Evolutionary conservation across 192 early-diverging fungal genomes (phyloP).

Genomic region (Rhizoclosmatium sp.): DNA sequence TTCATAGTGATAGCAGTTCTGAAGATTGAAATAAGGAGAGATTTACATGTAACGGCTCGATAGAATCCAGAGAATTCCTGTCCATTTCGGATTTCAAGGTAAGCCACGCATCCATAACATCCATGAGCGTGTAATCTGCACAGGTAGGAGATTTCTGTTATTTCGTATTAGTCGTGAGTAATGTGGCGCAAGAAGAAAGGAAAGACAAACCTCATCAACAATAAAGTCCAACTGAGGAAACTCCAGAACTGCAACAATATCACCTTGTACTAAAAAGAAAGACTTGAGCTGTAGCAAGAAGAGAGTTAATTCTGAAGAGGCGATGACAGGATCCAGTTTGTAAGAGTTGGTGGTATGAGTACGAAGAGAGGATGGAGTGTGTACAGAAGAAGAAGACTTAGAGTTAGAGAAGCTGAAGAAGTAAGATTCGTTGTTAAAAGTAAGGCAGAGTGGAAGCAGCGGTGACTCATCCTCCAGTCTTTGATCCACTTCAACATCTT

Average conservation of each 20-base stretch:
- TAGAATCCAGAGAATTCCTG: background rate
- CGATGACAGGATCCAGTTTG: background rate
- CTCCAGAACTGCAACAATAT: background rate
- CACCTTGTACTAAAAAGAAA: background rate
- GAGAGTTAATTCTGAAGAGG: background rate
- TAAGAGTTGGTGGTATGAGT: background rate
- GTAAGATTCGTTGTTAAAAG: background rate
- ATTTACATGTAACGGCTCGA: background rate
- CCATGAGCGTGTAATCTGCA: background rate
- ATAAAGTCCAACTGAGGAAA: conserved; percentile 2
- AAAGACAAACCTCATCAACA: background rate
- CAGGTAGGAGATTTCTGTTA: too few species aligned
- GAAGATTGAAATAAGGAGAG: background rate
- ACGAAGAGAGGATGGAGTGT: too few species aligned
- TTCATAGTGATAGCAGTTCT: too few species aligned
- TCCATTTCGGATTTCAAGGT: background rate
- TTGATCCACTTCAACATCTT: background rate
- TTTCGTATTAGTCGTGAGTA: too few species aligned
- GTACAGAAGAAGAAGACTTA: too few species aligned
- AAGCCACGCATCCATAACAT: background rate
- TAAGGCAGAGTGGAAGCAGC: background rate
- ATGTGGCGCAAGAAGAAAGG: background rate
- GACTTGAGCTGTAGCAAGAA: conserved; percentile 3
- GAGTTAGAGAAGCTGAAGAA: background rate
- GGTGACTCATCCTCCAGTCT: background rate